Evolutionary conservation across 306 rosid genomes (phyloP), one percentile per base, ranked within the genome.

Genomic region (Ziziphus jujuba): DNA sequence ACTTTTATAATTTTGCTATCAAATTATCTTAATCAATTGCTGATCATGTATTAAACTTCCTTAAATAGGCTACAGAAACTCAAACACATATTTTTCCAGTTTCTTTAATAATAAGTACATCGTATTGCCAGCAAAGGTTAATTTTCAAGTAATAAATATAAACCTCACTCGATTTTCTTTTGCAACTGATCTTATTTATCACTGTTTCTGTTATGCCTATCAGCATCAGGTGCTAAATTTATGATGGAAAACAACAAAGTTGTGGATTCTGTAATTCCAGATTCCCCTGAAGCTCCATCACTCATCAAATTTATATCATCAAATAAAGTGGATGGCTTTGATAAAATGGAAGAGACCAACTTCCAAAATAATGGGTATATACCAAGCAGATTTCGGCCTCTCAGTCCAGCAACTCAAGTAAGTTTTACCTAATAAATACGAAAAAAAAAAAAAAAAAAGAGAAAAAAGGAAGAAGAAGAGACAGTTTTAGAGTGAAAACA

Each of bases 261-360:
- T 9, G 5, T 53, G 61, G 84, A 61, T 56, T 43, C 63, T 21
- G 40, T 13, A 31, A 76, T 58, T 43, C 71, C 65, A 65, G 79
- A 45, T 11, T 56, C 67, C 17, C 54, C 80, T 50, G 83, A 75
- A 67, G 70, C 74, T 73, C 98, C 98, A 75, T 22, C 89, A 67
- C 81, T 84, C 10, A 82, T 89, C 33, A 71, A 61, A 65, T 63
- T 61, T 63, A 81, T 91, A 72, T 76, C 90, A 54, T 66, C 92
- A 51, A 67, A 68, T 59, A 81, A 84, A 59, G 72, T 79, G 47
- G 63, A 54, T 61, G 92, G 89, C 58, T 89, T 85, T 74, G 92
- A 87, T 67, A 67, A 58, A 49, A 47, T 48, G 17, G 48, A 66
- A 52, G 72, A 77, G 53, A 56, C 65, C 54, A 40, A 44, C 35